A percentile compares a stretch with the other conserved stretches of the same genome.
Conservation (phyloP, 1,284 basidiomycete genomes). For the Entoloma clypeatum region DNA sequence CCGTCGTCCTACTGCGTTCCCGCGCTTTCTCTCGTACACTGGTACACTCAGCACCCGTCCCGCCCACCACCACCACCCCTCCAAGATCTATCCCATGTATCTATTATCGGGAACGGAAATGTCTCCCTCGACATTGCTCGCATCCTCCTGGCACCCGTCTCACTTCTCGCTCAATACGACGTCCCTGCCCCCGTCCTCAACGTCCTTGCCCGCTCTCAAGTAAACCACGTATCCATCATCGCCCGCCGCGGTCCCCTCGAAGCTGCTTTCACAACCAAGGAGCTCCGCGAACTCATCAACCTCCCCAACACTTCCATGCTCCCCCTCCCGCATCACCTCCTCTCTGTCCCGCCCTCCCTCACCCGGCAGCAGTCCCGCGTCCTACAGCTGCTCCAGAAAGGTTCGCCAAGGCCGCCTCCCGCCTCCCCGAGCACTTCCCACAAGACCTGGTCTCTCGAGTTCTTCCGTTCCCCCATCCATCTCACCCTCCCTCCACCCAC, state of each 20-base stretch:
- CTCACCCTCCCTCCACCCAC: no score
- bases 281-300: slow-evolving; percentile 86
- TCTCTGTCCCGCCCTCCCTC: slow-evolving; percentile 36
- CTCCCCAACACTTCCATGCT: slow-evolving; percentile 71
- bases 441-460: slow-evolving; percentile 80
- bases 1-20: slow-evolving; percentile 61
- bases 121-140: slow-evolving; percentile 94
- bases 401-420: slow-evolving; percentile 50
- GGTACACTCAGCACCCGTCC: slow-evolving; percentile 95
- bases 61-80: slow-evolving; percentile 57
- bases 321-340: slow-evolving; percentile 48
- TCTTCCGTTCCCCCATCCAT: slow-evolving; percentile 68
- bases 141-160: slow-evolving; percentile 74
- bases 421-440: slow-evolving; percentile 45
- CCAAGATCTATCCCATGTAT: slow-evolving; percentile 62
- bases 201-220: slow-evolving; percentile 57
- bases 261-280: slow-evolving; percentile 93
- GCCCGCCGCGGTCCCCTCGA: slow-evolving; percentile 87
- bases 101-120: slow-evolving; percentile 93
- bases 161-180: slow-evolving; percentile 72
- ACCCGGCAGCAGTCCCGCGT: slow-evolving; percentile 67
- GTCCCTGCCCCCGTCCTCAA: slow-evolving; percentile 77
- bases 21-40: slow-evolving; percentile 88
- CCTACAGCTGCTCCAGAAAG: slow-evolving; percentile 65
- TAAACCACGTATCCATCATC: slow-evolving; percentile 81